Conservation (phyloP, 345 rosid species). For the Corymbia maculata region DNA sequence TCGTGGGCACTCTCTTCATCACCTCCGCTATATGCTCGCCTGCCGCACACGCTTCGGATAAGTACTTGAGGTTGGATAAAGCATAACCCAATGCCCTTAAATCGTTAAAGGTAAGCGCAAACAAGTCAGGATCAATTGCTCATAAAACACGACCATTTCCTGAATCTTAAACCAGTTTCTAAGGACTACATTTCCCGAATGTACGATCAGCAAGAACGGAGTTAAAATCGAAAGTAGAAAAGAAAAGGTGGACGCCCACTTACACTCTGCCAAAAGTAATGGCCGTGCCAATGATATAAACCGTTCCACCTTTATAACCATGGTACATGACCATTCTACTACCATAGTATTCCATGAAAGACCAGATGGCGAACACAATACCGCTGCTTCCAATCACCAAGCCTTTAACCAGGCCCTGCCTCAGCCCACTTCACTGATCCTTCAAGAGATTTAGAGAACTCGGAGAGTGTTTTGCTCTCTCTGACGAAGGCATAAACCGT, state of each 20-base stretch:
- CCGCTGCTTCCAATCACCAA: constrained; percentile 5
- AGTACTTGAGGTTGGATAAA: too few species aligned
- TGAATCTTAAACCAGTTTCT: too few species aligned
- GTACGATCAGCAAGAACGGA: too few species aligned
- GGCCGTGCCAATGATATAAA: neutral
- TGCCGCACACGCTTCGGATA: too few species aligned
- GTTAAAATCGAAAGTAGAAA: too few species aligned
- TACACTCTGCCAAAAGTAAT: constrained; percentile 3
- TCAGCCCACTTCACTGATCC: constrained; percentile 4
- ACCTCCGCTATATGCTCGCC: too few species aligned
- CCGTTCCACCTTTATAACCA: constrained; percentile 4
- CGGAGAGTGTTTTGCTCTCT: neutral
- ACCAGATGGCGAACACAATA: constrained; percentile 1
- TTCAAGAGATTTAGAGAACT: constrained; percentile 1
- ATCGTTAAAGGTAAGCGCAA: too few species aligned
- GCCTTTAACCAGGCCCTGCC: constrained; percentile 9
- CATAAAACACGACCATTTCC: too few species aligned
- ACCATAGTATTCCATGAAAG: constrained; percentile 8
- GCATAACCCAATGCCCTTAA: too few species aligned
- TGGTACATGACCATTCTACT: constrained; percentile 12
- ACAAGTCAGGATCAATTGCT: too few species aligned
- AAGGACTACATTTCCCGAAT: too few species aligned
- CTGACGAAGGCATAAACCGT: constrained; percentile 6
- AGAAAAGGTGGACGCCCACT: neutral
- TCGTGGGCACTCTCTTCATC: too few species aligned